Evolutionary conservation across 768 basidiomycete genomes (phyloP), one percentile per base, ranked within the genome.

Genomic region (Trichaptum fuscoviolaceum): DNA sequence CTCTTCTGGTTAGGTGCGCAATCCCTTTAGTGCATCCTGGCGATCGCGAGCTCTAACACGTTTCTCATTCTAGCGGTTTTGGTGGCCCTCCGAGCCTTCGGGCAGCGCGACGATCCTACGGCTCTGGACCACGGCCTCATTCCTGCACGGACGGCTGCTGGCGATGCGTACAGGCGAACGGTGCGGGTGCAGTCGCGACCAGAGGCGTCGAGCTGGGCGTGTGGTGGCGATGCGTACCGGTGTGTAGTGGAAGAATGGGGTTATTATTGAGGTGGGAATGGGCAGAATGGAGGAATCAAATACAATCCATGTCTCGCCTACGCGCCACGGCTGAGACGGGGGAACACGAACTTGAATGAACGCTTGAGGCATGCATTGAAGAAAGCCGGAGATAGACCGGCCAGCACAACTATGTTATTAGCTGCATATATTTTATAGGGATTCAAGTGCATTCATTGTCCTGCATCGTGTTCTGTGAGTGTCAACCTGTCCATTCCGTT

Each of bases 1-100:
- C 77, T 92, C 66, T 85, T 90, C 73, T 93, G 90, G 89, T 79
- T 92, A 63, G 90, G 92, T 92, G 74, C 74, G 85, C n/a, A n/a
- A n/a, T 78, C 35, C 61, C n/a, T 23, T 62, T 1, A 15, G 63
- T 68, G 62, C 59, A 18, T 34, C 34, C n/a, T 20, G 61, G 34
- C 58, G 25, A 23, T 8, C 15, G 25, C 8, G 67, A 83, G 83
- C 78, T 42, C 67, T 74, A 30, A 74, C 82, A 58, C n/a, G 78
- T 8, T 63, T 30, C 57, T 26, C 23, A 58, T 23, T 0, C 35
- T 63, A 84, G 83, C 82, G 25, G 66, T 82, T 58, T 71, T 84
- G 65, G 73, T 84, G 61, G 81, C 80, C 8, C 77, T 76, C 75
- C 77, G 77, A 10, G 81, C 82, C 1, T 75, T 72, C 65, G 73